Percentiles rank a stretch among this genome's conserved stretches.
Conservation (phyloP, 306 rosid species). For the Oemleria cerasiformis region DNA sequence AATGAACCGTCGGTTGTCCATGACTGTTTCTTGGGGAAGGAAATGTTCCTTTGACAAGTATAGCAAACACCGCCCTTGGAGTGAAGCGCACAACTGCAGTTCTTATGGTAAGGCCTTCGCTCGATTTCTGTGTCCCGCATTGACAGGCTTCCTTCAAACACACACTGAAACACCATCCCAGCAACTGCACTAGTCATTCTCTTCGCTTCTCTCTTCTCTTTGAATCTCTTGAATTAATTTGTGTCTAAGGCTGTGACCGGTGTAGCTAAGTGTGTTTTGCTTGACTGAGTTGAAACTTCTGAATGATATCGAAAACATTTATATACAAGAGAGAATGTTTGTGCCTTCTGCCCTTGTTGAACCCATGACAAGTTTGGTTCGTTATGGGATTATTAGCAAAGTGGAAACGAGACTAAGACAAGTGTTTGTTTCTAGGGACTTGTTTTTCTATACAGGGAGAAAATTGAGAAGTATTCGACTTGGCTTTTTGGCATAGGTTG, state of each 20-base stretch:
- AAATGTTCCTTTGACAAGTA: constrained; percentile 17
- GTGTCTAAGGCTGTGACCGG: neutral
- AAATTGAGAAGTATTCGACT: neutral
- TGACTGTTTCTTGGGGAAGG: constrained; percentile 31
- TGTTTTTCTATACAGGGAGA: neutral
- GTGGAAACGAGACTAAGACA: too few relatives aligned
- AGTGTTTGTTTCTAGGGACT: neutral
- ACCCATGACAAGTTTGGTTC: neutral
- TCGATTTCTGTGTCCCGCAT: constrained; percentile 45
- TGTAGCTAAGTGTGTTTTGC: neutral
- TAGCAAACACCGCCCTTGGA: neutral
- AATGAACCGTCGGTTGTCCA: neutral
- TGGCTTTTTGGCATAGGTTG: neutral
- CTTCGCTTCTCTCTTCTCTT: neutral
- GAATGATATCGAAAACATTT: constrained; percentile 1
- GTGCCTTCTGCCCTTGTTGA: neutral
- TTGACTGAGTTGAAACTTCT: neutral
- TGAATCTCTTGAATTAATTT: neutral
- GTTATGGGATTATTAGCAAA: neutral
- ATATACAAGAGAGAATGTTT: neutral
- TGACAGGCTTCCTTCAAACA: constrained; percentile 57
- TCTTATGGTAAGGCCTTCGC: constrained; percentile 64
- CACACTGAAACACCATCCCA: constrained; percentile 39
- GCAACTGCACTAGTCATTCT: constrained; percentile 37
- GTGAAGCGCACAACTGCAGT: constrained; percentile 34